Conservation (phyloP, 2,329 filamentous ascomycete genomes). For the Drechmeria coniospora region DNA sequence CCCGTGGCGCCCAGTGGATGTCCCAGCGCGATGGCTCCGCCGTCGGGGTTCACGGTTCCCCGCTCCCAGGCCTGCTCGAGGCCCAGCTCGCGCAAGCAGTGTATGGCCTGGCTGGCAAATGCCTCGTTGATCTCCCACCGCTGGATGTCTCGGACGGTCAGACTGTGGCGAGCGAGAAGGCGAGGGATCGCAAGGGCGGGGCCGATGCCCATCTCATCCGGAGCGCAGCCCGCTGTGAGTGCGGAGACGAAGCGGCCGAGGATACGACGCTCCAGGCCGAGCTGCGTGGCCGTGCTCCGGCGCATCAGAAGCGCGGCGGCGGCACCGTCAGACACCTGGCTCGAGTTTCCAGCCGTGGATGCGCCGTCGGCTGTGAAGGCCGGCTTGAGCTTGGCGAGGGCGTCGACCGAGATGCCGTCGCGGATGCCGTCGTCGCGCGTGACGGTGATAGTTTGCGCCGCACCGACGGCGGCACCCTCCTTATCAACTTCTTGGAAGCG, state of each 20-base stretch:
- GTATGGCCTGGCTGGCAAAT: constrained; percentile 49
- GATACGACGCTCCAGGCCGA: constrained; percentile 54
- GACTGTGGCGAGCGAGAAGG: constrained; percentile 52
- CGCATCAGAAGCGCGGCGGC: constrained; percentile 75
- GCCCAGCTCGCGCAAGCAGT: constrained; percentile 58
- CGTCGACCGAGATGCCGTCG: constrained; percentile 49
- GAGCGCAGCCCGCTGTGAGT: constrained; percentile 60
- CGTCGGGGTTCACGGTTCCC: constrained; percentile 74
- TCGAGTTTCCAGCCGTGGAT: constrained; percentile 74
- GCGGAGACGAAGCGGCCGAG: constrained; percentile 74
- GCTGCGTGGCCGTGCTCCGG: constrained; percentile 57
- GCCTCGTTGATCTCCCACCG: constrained; percentile 93
- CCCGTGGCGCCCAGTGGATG: constrained; percentile 85
- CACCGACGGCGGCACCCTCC: constrained; percentile 37
- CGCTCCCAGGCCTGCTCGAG: constrained; percentile 46
- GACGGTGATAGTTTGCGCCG: constrained; percentile 48
- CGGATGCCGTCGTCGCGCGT: constrained; percentile 73
- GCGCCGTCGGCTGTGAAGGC: constrained; percentile 63
- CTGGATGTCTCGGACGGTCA: constrained; percentile 54
- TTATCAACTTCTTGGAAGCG: constrained; percentile 49
- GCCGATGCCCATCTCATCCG: constrained; percentile 90
- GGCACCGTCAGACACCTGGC: constrained; percentile 78
- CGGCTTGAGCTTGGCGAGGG: constrained; percentile 66
- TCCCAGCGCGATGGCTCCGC: constrained; percentile 85
- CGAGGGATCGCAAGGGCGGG: constrained; percentile 77